Conservation (phyloP, 192 early-diverging fungal species). For the Backusella parvicylindrica region DNA sequence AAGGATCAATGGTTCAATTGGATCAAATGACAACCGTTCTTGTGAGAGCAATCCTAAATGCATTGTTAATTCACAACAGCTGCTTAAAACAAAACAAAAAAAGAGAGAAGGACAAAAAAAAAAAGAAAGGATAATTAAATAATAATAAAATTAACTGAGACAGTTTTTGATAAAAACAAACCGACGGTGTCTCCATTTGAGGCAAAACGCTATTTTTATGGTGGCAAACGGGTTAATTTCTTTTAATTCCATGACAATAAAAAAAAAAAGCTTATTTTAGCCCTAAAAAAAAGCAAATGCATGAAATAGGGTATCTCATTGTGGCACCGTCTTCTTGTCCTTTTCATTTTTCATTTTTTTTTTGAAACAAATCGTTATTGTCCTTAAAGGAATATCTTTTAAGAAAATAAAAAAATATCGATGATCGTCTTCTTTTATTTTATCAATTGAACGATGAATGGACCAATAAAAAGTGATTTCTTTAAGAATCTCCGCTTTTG, state of each 20-base stretch:
- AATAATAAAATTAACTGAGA: neutral
- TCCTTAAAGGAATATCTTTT: too few relatives aligned
- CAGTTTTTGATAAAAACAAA: neutral
- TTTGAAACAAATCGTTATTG: too few relatives aligned
- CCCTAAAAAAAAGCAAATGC: neutral
- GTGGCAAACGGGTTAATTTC: neutral
- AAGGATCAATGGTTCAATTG: conserved; percentile 22
- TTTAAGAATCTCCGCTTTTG: too few relatives aligned
- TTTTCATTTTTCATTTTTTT: too few relatives aligned
- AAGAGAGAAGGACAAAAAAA: neutral
- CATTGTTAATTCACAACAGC: too few relatives aligned
- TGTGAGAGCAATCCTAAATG: conserved; percentile 18
- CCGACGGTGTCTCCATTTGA: neutral
- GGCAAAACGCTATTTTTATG: neutral
- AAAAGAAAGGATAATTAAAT: neutral
- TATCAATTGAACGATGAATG: too few relatives aligned
- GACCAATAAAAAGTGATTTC: too few relatives aligned
- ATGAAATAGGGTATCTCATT: neutral
- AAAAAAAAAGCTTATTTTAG: neutral
- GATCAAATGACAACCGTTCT: conserved; percentile 21
- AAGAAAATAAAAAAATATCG: too few relatives aligned
- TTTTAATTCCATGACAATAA: neutral
- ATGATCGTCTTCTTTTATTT: too few relatives aligned
- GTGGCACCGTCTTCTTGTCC: neutral
- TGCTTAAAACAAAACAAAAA: too few relatives aligned